Conservation (phyloP, 768 basidiomycete genomes). For the Chalciporus chontae region DNA sequence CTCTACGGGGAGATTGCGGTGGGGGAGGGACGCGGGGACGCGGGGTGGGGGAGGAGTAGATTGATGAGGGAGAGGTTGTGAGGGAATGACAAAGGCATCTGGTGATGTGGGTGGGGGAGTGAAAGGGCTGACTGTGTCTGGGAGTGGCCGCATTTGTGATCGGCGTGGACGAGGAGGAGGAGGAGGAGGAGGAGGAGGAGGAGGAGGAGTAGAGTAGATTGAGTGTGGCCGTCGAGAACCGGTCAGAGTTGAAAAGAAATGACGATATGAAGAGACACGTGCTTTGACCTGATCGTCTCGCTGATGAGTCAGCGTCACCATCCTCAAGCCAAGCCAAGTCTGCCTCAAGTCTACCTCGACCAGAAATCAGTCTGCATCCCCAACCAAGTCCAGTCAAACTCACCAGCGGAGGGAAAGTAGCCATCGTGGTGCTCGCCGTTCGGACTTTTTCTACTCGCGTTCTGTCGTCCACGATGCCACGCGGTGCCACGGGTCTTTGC, state of each 20-base stretch:
- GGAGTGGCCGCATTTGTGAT: not conserved
- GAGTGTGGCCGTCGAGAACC: not conserved
- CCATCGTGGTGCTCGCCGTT: constrained; percentile 6
- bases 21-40: constrained; percentile 42
- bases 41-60: constrained; percentile 18
- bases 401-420: constrained; percentile 19
- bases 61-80: not conserved
- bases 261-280: constrained; percentile 37
- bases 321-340: not conserved
- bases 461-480: constrained; percentile 12
- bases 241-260: constrained; percentile 11
- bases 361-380: not conserved
- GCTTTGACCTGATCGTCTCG: constrained; percentile 18
- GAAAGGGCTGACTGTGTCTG: not conserved
- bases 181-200: not conserved
- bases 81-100: not conserved
- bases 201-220: not conserved
- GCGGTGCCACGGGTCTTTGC: constrained; percentile 35
- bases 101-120: constrained; percentile 1
- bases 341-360: not conserved
- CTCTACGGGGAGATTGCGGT: constrained; percentile 35
- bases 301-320: constrained; percentile 31
- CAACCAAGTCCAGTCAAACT: constrained; percentile 5
- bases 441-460: constrained; percentile 25
- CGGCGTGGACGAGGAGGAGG: not conserved